phyloP scores from a whole-genome alignment of 345 rosid genomes.

The Alliaria petiolata region DNA sequence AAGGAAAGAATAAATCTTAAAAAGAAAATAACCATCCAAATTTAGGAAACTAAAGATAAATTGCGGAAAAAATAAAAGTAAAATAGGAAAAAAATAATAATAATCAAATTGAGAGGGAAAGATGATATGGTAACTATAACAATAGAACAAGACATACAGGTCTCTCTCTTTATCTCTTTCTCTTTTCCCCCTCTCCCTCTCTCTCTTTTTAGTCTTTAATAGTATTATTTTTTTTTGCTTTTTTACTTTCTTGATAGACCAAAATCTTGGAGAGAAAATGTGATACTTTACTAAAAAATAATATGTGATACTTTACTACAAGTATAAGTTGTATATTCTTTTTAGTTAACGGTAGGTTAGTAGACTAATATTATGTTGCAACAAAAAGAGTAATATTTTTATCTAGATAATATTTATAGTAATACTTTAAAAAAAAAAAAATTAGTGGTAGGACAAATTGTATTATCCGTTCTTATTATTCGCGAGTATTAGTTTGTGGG shows the following conservation, averaged over 20 bases:
- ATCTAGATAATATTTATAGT: too few species aligned
- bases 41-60: constrained; percentile 4
- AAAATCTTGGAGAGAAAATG: constrained; percentile 21
- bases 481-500: background rate
- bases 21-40: background rate
- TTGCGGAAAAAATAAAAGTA: background rate
- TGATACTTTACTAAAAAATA: background rate
- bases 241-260: constrained; percentile 22
- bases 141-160: background rate
- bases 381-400: too few species aligned
- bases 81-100: background rate
- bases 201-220: constrained; percentile 14
- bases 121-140: constrained; percentile 16
- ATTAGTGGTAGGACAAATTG: too few species aligned
- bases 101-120: background rate
- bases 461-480: too few species aligned
- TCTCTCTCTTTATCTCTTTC: constrained; percentile 26
- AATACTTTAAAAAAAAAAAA: too few species aligned
- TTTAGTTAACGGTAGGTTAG: too few species aligned
- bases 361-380: too few species aligned
- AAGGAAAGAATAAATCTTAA: constrained; percentile 23
- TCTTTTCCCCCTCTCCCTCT: background rate
- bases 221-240: constrained; percentile 3
- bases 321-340: too few species aligned
- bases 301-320: too few species aligned